phyloP scores from a whole-genome alignment of 2,329 filamentous ascomycete species.

The Mycogone perniciosa region DNA sequence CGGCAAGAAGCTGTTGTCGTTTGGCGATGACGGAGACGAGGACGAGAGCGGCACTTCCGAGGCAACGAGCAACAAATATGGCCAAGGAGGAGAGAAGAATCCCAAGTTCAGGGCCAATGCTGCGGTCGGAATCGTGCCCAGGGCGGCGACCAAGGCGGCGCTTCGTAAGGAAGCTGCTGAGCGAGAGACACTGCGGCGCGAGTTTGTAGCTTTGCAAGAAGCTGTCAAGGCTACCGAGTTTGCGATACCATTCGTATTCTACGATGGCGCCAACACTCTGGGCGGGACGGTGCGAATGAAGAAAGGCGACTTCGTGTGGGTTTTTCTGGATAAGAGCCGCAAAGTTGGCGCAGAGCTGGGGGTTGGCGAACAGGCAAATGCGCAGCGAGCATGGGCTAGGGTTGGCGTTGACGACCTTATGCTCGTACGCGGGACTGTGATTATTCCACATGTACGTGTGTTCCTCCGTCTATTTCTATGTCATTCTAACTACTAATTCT shows the following conservation, averaged over 20 bases:
- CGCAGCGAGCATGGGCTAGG: slow-evolving; percentile 76
- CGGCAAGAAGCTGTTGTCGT: slow-evolving; percentile 50
- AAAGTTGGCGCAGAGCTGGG: slow-evolving; percentile 83
- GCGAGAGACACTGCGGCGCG: slow-evolving; percentile 69
- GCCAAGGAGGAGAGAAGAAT: slow-evolving; percentile 22
- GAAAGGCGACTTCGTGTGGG: slow-evolving; percentile 89
- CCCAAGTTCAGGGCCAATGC: slow-evolving; percentile 56
- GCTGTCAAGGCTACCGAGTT: slow-evolving; percentile 85
- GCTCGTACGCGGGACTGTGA: slow-evolving; percentile 82
- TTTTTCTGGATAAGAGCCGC: slow-evolving; percentile 84
- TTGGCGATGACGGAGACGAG: slow-evolving; percentile 54
- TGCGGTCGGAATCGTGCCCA: slow-evolving; percentile 59
- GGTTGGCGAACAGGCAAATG: slow-evolving; percentile 62
- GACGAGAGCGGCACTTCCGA: slow-evolving; percentile 12
- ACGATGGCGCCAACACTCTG: slow-evolving; percentile 85
- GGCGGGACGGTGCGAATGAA: slow-evolving; percentile 79
- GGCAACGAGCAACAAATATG: slow-evolving; percentile 13
- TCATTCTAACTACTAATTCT: slow-evolving; percentile 16
- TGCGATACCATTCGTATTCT: slow-evolving; percentile 90
- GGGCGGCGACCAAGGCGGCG: slow-evolving; percentile 62
- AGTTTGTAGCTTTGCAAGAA: slow-evolving; percentile 79
- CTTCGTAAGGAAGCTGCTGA: slow-evolving; percentile 73
- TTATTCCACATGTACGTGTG: slow-evolving; percentile 80
- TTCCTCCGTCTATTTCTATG: slow-evolving; percentile 8
- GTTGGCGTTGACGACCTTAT: slow-evolving; percentile 94